Conservation (phyloP, 202 grass and related monocot genomes). For the Bolboschoenoplectus hybrid region DNA sequence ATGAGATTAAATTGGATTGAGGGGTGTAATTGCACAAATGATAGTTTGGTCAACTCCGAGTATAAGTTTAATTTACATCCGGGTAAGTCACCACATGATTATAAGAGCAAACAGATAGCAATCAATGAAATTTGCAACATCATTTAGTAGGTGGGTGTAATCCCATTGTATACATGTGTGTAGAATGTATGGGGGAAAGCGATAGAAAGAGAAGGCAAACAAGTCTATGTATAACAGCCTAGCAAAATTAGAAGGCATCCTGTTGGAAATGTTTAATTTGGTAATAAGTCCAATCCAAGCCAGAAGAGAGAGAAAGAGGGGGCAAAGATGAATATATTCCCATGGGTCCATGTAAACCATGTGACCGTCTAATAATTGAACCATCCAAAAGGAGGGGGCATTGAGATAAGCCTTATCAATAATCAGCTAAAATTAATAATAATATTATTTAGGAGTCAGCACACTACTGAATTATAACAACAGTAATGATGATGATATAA, state of each 20-base stretch:
- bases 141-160: slow-evolving; percentile 3
- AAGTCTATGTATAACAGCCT: slow-evolving; percentile 22
- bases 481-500: neutral
- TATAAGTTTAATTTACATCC: neutral
- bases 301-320: neutral
- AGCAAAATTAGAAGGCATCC: neutral
- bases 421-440: slow-evolving; percentile 28
- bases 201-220: neutral
- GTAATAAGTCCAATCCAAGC: slow-evolving; percentile 22
- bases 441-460: neutral
- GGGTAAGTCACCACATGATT: neutral
- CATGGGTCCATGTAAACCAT: slow-evolving; percentile 31
- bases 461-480: slow-evolving; percentile 6
- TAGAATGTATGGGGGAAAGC: neutral
- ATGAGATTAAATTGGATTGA: neutral
- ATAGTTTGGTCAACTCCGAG: neutral
- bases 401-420: slow-evolving; percentile 25
- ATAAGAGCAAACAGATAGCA: slow-evolving; percentile 16
- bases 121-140: slow-evolving; percentile 18
- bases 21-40: neutral
- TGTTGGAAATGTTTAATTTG: slow-evolving; percentile 21
- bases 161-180: neutral
- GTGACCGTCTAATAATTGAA: slow-evolving; percentile 35
- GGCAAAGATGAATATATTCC: slow-evolving; percentile 26
- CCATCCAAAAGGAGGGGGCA: slow-evolving; percentile 4